Base-by-base conservation (phyloP, 1,284 basidiomycete species). In the Irpex rosettiformis region DNA sequence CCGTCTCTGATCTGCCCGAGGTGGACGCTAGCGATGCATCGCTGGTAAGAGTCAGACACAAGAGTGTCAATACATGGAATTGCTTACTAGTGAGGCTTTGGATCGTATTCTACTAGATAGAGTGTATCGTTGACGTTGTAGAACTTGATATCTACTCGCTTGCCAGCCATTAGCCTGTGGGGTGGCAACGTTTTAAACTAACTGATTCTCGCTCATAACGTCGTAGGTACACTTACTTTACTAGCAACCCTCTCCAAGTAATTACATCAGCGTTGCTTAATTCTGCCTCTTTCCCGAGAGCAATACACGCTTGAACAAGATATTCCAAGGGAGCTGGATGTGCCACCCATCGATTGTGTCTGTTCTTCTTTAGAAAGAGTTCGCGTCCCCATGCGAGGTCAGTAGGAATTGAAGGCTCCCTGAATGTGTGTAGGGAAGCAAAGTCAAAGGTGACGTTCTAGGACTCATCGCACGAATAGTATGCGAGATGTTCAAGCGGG, bases 221-320 rank as follows among this genome's bases (percentile, higher is more conserved):
- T 28, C 13, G 27, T 8, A 25, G 16, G 18, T 6, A 33, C n/a
- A 43, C 42, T 6, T 37, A 58, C 57, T 58, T 55, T 18, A 24
- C 48, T n/a, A 58, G 21, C 11, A 58, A 21, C 5, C 57, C 57
- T 27, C 57, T 10, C 57, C 57, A 58, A 27, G 57, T 58, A n/a
- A 58, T 52, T 11, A 58, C 53, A 42, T 55, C 18, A 8, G 57
- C 57, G 4, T 29, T 30, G 7, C 37, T 33, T 16, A 58, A 21
- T 18, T 29, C 13, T 11, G n/a, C 13, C 18, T 11, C 18, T 4
- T 40, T 29, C 10, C 53, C 52, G 7, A 37, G n/a, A 28, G 24
- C 30, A 3, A 49, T 21, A 29, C 57, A 58, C 11, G 57, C 40
- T 3, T 29, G 27, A 18, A 54, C 21, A 8, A 58, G 11, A 24